Conservation (phyloP, 2,329 filamentous ascomycete species). For the Fusarium succisae region DNA sequence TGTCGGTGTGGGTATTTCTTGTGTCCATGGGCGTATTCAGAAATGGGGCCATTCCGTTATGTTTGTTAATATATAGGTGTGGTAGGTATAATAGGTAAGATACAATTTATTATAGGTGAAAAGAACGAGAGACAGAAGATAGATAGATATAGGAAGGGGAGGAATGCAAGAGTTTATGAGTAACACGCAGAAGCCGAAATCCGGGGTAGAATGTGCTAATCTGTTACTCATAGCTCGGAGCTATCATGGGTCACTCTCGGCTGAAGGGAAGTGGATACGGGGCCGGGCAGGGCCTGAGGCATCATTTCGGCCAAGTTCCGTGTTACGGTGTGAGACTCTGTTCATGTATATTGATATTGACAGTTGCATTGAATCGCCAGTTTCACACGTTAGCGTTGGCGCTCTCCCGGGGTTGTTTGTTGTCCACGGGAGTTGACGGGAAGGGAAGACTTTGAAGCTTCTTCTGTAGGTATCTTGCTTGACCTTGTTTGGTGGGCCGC, state of each 20-base stretch:
- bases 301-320: slow-evolving; percentile 32
- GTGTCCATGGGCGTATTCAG: slow-evolving; percentile 8
- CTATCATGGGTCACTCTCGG: slow-evolving; percentile 22
- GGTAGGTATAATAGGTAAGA: not conserved
- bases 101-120: slow-evolving; percentile 1
- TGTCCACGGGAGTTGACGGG: slow-evolving; percentile 10
- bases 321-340: slow-evolving; percentile 12
- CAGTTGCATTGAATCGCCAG: slow-evolving; percentile 1
- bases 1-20: slow-evolving; percentile 10
- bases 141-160: not conserved
- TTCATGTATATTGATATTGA: not conserved
- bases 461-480: not conserved
- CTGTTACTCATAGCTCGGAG: slow-evolving; percentile 32
- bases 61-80: not conserved
- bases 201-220: slow-evolving; percentile 17
- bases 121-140: not conserved
- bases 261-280: slow-evolving; percentile 24
- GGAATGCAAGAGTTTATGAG: slow-evolving; percentile 6
- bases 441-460: not conserved
- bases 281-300: slow-evolving; percentile 17
- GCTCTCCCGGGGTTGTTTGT: not conserved
- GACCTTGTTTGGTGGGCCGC: not conserved
- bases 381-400: slow-evolving; percentile 1
- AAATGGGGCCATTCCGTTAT: slow-evolving; percentile 17
- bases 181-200: slow-evolving; percentile 24